These are phyloP conservation scores for Pistacia atlantica DNA, from an alignment of 345 rosid species.

Conservation along the genomic window DNA sequence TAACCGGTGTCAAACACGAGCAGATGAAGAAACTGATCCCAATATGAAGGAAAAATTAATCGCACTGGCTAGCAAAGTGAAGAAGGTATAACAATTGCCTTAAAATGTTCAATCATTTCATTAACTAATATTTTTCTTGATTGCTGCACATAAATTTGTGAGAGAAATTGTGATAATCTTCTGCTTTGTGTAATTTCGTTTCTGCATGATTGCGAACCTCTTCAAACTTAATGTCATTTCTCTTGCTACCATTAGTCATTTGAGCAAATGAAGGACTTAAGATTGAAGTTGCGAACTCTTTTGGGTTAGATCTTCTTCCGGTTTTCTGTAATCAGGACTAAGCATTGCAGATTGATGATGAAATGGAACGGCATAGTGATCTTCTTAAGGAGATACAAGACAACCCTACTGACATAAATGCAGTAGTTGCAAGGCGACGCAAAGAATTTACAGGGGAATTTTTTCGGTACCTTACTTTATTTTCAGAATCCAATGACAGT, in stretches of 20 bases:
- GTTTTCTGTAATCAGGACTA: conserved; percentile 41
- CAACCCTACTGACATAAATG: conserved; percentile 76
- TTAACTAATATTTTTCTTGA: neutral
- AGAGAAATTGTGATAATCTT: neutral
- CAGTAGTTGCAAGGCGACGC: conserved; percentile 68
- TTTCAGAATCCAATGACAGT: conserved; percentile 67
- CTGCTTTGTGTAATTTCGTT: neutral
- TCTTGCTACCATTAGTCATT: neutral
- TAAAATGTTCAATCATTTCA: conserved; percentile 1
- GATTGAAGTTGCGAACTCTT: conserved; percentile 20
- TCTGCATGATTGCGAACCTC: neutral
- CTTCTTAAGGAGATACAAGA: conserved; percentile 84
- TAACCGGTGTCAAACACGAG: conserved; percentile 57
- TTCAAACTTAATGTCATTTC: neutral
- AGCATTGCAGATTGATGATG: conserved; percentile 87
- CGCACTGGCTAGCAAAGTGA: conserved; percentile 67
- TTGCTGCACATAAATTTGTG: neutral
- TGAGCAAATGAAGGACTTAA: neutral
- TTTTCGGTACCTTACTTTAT: conserved; percentile 59
- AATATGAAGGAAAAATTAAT: conserved; percentile 51
- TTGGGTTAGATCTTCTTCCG: conserved; percentile 30
- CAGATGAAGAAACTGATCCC: conserved; percentile 58
- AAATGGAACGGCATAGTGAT: conserved; percentile 76
- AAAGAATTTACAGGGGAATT: conserved; percentile 83
- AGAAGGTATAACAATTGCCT: conserved; percentile 49